These are phyloP conservation scores for Dendrobium catenatum DNA, from an alignment of 106 monocot genomes.

Conservation along the genomic window DNA sequence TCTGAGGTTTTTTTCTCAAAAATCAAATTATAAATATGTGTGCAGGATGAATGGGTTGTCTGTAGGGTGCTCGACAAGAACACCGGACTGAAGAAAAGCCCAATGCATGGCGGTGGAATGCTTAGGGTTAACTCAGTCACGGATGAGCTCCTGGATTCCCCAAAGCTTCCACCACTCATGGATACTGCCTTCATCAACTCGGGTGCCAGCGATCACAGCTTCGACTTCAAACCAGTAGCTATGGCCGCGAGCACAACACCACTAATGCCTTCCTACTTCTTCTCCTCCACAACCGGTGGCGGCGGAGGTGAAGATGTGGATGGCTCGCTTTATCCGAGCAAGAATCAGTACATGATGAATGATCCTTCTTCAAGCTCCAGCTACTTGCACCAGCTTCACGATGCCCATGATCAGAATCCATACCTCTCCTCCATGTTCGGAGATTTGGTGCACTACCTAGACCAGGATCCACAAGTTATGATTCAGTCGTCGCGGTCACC, in stretches of 20 bases:
- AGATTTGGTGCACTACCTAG: background rate
- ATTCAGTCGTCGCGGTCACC: too few relatives aligned
- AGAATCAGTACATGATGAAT: background rate
- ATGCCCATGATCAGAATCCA: background rate
- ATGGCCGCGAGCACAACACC: background rate
- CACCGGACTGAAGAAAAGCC: slow-evolving; percentile 22
- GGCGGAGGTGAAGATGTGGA: background rate
- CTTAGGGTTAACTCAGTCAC: slow-evolving; percentile 19
- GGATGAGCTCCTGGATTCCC: slow-evolving; percentile 26
- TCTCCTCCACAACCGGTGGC: background rate
- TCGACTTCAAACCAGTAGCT: background rate
- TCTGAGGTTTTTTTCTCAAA: too few relatives aligned
- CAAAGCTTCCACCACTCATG: slow-evolving; percentile 37
- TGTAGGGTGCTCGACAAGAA: slow-evolving; percentile 65
- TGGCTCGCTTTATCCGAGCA: background rate
- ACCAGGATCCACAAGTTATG: background rate
- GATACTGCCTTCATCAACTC: slow-evolving; percentile 16
- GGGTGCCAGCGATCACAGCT: background rate
- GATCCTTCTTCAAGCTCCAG: background rate
- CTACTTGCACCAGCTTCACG: background rate
- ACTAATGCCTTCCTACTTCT: background rate
- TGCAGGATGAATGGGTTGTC: slow-evolving; percentile 86
- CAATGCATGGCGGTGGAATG: background rate
- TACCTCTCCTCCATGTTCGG: background rate
- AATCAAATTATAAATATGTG: background rate